Conservation (phyloP, 805 yeast genomes). For the Saccharomycopsis amapae region DNA sequence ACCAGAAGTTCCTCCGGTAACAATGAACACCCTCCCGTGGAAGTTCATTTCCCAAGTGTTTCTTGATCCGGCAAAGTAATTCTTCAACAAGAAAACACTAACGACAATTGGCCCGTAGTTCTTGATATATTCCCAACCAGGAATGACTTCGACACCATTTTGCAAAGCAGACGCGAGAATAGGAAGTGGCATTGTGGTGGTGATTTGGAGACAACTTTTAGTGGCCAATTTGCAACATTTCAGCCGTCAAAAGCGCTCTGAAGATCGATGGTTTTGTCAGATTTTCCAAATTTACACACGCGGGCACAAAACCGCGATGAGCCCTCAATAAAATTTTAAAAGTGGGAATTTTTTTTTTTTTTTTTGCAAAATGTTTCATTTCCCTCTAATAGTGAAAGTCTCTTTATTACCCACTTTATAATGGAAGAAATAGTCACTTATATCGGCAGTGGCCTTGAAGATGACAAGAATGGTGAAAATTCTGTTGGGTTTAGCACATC, state of each 20-base stretch:
- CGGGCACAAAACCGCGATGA: too few relatives aligned
- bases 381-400: neutral
- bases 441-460: constrained; percentile 37
- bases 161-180: constrained; percentile 58
- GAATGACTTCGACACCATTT: constrained; percentile 71
- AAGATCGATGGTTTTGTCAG: too few relatives aligned
- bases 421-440: constrained; percentile 49
- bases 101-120: constrained; percentile 49
- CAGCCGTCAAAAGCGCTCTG: too few relatives aligned
- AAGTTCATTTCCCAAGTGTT: constrained; percentile 91
- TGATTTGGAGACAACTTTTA: too few relatives aligned
- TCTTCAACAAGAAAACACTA: constrained; percentile 46
- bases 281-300: too few relatives aligned
- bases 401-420: neutral
- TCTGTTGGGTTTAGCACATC: constrained; percentile 37
- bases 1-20: constrained; percentile 95
- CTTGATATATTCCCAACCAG: constrained; percentile 60
- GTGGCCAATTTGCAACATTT: too few relatives aligned
- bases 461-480: constrained; percentile 39
- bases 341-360: neutral
- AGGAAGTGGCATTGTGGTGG: constrained; percentile 68
- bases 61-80: constrained; percentile 67
- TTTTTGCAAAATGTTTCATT: neutral
- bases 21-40: constrained; percentile 78
- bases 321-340: neutral